Percentiles rank a stretch among this genome's conserved stretches.
These are phyloP conservation scores for Nigrospora oryzae DNA, from an alignment of 2,329 filamentous ascomycete genomes.

Conservation along the genomic window DNA sequence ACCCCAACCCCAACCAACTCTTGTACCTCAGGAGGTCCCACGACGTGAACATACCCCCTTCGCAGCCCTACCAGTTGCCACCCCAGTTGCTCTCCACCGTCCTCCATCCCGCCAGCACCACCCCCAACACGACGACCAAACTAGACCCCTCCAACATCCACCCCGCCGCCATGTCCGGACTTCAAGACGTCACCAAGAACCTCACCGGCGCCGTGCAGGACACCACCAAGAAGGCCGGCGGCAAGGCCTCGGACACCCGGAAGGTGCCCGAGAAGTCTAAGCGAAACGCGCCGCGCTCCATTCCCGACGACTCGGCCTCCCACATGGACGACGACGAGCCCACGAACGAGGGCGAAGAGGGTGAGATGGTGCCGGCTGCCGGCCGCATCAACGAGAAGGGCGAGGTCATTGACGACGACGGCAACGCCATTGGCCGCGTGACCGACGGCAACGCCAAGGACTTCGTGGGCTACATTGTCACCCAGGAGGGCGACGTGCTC, in stretches of 20 bases:
- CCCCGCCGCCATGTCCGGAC: neutral
- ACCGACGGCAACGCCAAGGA: constrained; percentile 18
- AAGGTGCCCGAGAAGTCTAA: neutral
- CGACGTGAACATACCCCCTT: too few species aligned
- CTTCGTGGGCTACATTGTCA: constrained; percentile 22
- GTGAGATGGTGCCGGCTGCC: constrained; percentile 25
- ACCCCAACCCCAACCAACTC: too few species aligned
- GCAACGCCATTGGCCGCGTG: constrained; percentile 35
- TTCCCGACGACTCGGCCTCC: constrained; percentile 9
- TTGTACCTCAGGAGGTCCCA: too few species aligned
- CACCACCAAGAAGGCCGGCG: too few species aligned
- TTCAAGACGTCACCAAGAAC: neutral
- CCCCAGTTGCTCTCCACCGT: neutral
- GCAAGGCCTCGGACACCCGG: neutral
- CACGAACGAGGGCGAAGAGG: constrained; percentile 16
- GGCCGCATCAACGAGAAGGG: constrained; percentile 41
- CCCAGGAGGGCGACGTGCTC: constrained; percentile 25
- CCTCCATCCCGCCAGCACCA: neutral
- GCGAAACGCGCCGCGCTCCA: neutral
- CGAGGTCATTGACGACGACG: constrained; percentile 47
- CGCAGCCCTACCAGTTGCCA: too few species aligned
- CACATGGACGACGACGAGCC: constrained; percentile 5
- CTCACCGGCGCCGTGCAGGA: too few species aligned
- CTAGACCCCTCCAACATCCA: neutral
- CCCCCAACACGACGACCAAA: neutral